phyloP scores from a whole-genome alignment of 129 eudicot genomes.

The Tanacetum coccineum region DNA sequence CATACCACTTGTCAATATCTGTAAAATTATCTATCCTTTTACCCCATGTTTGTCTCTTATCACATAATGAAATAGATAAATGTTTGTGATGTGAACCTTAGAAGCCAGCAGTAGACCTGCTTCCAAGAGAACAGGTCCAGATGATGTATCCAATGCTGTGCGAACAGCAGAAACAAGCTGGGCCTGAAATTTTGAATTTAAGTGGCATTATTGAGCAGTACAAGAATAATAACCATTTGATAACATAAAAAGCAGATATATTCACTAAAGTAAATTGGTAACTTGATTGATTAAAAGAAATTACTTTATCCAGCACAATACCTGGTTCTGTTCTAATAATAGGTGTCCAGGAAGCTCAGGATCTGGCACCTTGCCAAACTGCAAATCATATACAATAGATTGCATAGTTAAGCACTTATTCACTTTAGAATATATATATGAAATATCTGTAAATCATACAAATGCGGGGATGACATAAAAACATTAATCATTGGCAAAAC shows the following conservation, averaged over 20 bases:
- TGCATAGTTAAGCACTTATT: neutral
- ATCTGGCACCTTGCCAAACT: slow-evolving; percentile 79
- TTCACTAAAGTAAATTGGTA: neutral
- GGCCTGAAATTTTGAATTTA: slow-evolving; percentile 47
- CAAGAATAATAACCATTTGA: neutral
- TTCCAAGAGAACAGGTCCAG: slow-evolving; percentile 92
- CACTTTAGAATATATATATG: neutral
- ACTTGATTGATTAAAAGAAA: no score
- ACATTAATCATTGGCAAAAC: neutral
- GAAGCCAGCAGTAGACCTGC: slow-evolving; percentile 95
- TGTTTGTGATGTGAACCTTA: slow-evolving; percentile 48
- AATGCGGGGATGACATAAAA: slow-evolving; percentile 2
- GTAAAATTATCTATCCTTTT: slow-evolving; percentile 29
- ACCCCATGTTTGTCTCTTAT: slow-evolving; percentile 20
- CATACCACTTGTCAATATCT: slow-evolving; percentile 88
- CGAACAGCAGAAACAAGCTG: slow-evolving; percentile 95
- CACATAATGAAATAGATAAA: slow-evolving; percentile 7
- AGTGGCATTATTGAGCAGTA: neutral
- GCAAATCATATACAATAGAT: slow-evolving; percentile 25
- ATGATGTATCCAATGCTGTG: slow-evolving; percentile 69
- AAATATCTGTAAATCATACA: neutral
- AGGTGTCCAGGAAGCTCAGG: slow-evolving; percentile 94
- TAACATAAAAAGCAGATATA: neutral
- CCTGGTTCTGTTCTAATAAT: slow-evolving; percentile 93
- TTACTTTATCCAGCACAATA: slow-evolving; percentile 16